A percentile compares a stretch with the other conserved stretches of the same genome.
Evolutionary conservation across 257 asterid species (phyloP).

Genomic region (Solanum bulbocastanum): DNA sequence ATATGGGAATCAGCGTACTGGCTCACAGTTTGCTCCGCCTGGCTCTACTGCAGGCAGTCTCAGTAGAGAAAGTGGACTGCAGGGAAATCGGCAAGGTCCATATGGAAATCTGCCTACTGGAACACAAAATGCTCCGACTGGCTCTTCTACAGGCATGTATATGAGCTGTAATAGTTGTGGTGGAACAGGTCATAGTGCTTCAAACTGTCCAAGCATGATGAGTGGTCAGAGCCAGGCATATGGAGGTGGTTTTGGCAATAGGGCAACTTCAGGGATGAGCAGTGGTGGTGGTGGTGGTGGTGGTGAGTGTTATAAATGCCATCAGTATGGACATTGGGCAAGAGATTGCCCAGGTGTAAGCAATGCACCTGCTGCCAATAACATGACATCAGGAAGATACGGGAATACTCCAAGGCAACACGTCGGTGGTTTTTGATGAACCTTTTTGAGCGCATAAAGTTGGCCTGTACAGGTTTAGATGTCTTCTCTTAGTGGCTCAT

Average conservation of each 20-base stretch:
- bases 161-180: constrained; percentile 70
- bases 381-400: constrained; percentile 40
- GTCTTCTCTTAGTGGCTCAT: neutral
- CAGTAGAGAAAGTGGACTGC: constrained; percentile 18
- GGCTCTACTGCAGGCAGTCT: constrained; percentile 7
- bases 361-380: constrained; percentile 37
- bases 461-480: neutral
- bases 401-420: constrained; percentile 51
- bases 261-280: constrained; percentile 16
- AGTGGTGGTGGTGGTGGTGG: constrained; percentile 27
- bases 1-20: constrained; percentile 44
- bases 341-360: constrained; percentile 72
- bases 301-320: constrained; percentile 69
- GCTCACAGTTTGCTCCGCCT: constrained; percentile 32
- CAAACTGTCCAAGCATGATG: constrained; percentile 60
- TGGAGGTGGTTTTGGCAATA: constrained; percentile 36
- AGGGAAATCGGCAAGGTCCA: constrained; percentile 27
- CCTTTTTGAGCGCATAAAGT: neutral
- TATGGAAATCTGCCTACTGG: constrained; percentile 49
- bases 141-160: constrained; percentile 21
- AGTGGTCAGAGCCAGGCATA: constrained; percentile 53
- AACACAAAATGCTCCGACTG: constrained; percentile 27
- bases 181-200: constrained; percentile 57
- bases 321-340: constrained; percentile 82
- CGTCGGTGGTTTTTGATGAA: constrained; percentile 59